Conservation (phyloP, 441 rosid genomes). For the Corymbia calophylla region DNA sequence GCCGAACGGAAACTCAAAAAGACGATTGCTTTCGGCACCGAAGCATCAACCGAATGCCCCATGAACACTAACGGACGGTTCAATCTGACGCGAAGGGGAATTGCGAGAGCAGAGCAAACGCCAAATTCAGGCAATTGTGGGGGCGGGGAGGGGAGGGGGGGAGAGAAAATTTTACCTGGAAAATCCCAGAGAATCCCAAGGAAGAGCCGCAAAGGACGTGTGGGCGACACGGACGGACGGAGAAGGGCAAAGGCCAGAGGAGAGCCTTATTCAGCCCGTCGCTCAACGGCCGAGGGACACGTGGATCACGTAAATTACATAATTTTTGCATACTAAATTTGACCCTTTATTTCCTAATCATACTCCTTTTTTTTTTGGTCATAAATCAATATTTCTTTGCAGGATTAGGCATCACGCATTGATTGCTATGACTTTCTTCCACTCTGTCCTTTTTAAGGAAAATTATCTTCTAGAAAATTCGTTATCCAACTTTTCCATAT, state of each 20-base stretch:
- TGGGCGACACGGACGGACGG: not conserved
- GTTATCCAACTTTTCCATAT: not conserved
- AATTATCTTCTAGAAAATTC: not conserved
- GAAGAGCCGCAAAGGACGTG: not conserved
- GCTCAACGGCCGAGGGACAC: not conserved
- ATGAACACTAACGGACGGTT: not conserved
- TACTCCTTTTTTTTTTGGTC: too few relatives aligned
- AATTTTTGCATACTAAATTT: not conserved
- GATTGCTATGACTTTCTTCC: not conserved
- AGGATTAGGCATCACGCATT: not conserved
- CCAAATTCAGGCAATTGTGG: not conserved
- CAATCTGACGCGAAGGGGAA: not conserved
- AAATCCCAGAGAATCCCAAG: not conserved
- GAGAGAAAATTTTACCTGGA: not conserved
- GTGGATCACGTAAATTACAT: not conserved
- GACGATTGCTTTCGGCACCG: not conserved
- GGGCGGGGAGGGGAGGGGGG: not conserved
- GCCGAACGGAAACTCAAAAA: not conserved
- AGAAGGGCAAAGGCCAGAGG: not conserved
- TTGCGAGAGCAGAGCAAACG: not conserved
- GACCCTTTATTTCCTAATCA: not conserved
- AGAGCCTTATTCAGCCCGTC: fast-evolving
- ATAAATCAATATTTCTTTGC: too few relatives aligned
- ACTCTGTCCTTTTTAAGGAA: not conserved
- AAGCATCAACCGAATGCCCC: not conserved